Evolutionary conservation across 2,329 filamentous ascomycete species (phyloP).

Genomic region (Xylariaceae sp.): DNA sequence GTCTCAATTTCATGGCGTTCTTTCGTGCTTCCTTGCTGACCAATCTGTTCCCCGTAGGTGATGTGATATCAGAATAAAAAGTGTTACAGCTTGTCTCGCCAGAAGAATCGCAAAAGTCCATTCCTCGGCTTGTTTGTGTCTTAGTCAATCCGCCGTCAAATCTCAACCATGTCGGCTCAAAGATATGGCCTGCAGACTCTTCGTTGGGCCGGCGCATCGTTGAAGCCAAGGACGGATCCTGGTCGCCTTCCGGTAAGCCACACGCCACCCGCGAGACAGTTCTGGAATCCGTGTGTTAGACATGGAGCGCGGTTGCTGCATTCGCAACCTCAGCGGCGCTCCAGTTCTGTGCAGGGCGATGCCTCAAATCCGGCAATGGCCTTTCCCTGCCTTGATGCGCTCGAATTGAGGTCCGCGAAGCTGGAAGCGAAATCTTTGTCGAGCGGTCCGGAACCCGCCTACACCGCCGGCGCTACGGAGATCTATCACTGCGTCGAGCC

Average conservation of each 20-base stretch:
- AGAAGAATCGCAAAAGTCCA: slow-evolving; percentile 10
- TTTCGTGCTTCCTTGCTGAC: slow-evolving; percentile 19
- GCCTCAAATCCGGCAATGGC: slow-evolving; percentile 79
- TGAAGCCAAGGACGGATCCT: slow-evolving; percentile 7
- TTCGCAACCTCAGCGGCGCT: slow-evolving; percentile 24
- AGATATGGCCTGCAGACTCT: slow-evolving; percentile 22
- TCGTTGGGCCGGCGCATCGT: slow-evolving; percentile 23
- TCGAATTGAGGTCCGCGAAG: slow-evolving; percentile 71
- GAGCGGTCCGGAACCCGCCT: slow-evolving; percentile 85
- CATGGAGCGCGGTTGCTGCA: slow-evolving; percentile 23
- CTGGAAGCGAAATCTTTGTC: slow-evolving; percentile 63
- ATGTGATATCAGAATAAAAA: slow-evolving; percentile 14
- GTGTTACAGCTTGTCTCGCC: not conserved
- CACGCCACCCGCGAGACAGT: slow-evolving; percentile 6
- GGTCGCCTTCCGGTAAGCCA: slow-evolving; percentile 11
- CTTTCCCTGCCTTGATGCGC: slow-evolving; percentile 83
- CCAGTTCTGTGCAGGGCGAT: slow-evolving; percentile 28
- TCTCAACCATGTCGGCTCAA: slow-evolving; percentile 24
- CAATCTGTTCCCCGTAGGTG: slow-evolving; percentile 12
- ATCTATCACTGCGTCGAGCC: slow-evolving; percentile 69
- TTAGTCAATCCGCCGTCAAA: not conserved
- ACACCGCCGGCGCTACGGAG: slow-evolving; percentile 82
- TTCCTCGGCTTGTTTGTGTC: slow-evolving; percentile 4
- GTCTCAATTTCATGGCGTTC: not conserved
- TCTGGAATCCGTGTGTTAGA: slow-evolving; percentile 3